A percentile compares a stretch with the other conserved stretches of the same genome.
These are phyloP conservation scores for Gautieria morchelliformis DNA, from an alignment of 768 basidiomycete genomes.

Conservation along the genomic window DNA sequence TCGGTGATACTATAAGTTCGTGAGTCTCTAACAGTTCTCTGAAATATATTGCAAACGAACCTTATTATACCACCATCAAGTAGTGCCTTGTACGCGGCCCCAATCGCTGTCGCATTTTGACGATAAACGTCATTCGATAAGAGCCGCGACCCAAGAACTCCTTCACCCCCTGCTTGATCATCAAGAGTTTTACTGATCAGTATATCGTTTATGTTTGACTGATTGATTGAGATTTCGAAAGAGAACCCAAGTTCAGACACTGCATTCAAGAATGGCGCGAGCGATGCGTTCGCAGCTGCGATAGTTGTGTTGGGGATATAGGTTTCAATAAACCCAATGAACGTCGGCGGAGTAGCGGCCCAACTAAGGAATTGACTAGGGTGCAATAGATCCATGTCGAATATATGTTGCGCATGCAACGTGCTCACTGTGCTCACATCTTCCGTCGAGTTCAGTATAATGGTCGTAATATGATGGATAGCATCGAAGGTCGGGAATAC, in stretches of 20 bases:
- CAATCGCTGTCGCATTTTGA: background rate
- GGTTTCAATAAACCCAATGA: conserved; percentile 1
- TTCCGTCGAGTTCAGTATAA: conserved; percentile 13
- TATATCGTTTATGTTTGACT: conserved; percentile 14
- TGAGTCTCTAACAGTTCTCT: background rate
- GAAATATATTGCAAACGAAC: background rate
- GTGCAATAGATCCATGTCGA: conserved; percentile 23
- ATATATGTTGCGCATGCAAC: conserved; percentile 28
- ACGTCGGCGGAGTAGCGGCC: background rate
- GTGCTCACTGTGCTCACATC: conserved; percentile 18
- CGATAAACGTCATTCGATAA: background rate
- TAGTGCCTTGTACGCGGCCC: background rate
- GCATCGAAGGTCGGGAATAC: conserved; percentile 26
- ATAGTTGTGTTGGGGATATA: conserved; percentile 15
- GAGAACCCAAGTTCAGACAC: conserved; percentile 10
- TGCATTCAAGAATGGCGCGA: conserved; percentile 17
- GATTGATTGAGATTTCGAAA: background rate
- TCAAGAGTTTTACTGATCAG: background rate
- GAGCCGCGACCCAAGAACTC: conserved; percentile 8
- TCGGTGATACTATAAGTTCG: background rate
- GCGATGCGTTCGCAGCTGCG: conserved; percentile 9
- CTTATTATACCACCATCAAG: background rate
- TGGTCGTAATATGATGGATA: conserved; percentile 9
- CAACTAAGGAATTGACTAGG: conserved; percentile 23
- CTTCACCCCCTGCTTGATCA: background rate